A percentile compares a stretch with the other conserved stretches of the same genome.
Evolutionary conservation across 2,329 filamentous ascomycete genomes (phyloP).

Genomic region (Trichoderma gracile): DNA sequence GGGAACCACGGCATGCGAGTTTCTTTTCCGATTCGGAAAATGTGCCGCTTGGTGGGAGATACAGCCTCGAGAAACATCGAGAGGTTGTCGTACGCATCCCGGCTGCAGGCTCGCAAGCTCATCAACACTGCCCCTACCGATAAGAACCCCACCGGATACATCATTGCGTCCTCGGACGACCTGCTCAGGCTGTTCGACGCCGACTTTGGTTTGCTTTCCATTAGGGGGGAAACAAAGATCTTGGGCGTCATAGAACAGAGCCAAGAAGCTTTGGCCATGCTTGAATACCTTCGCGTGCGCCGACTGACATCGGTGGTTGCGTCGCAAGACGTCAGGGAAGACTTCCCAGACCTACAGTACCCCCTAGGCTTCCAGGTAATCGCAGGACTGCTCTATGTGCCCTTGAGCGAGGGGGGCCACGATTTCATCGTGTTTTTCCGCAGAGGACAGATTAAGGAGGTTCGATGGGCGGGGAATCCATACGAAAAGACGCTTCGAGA

Average conservation of each 20-base stretch:
- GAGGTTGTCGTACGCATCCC: conserved; percentile 79
- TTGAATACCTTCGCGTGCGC: conserved; percentile 81
- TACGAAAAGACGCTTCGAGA: conserved; percentile 76
- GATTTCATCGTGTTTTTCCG: conserved; percentile 94
- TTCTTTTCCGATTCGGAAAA: conserved; percentile 86
- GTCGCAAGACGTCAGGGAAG: conserved; percentile 71
- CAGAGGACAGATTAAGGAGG: conserved; percentile 71
- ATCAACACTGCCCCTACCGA: conserved; percentile 83
- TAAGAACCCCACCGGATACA: conserved; percentile 83
- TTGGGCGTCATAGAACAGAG: conserved; percentile 72
- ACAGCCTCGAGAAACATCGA: conserved; percentile 86
- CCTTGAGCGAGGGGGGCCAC: conserved; percentile 69
- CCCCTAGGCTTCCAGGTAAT: conserved; percentile 75
- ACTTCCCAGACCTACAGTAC: conserved; percentile 82
- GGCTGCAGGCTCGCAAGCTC: conserved; percentile 80
- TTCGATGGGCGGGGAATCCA: conserved; percentile 84
- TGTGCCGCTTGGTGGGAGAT: conserved; percentile 86
- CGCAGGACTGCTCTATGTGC: conserved; percentile 79
- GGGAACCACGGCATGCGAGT: conserved; percentile 80
- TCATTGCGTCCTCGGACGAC: conserved; percentile 86
- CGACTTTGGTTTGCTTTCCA: conserved; percentile 82
- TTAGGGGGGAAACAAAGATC: conserved; percentile 85
- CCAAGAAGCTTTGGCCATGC: conserved; percentile 79
- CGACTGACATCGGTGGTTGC: conserved; percentile 73
- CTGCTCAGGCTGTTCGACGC: conserved; percentile 81